Base-by-base conservation (phyloP, 345 rosid genomes). In the Hibiscus trionum region DNA sequence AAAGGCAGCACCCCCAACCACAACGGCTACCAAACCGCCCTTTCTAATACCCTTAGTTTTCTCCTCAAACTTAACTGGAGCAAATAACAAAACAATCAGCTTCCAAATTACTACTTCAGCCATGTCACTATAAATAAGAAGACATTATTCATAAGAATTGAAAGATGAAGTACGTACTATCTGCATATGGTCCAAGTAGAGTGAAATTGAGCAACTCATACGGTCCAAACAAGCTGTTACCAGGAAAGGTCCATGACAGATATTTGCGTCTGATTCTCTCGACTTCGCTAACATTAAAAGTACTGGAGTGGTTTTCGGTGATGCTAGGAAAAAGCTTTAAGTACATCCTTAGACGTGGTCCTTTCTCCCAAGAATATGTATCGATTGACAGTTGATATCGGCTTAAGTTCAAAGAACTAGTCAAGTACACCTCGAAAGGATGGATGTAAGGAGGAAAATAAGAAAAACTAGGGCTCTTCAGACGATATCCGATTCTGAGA, bases 141-240 rank as follows among this genome's bases (percentile, higher is more conserved):
- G 27, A 53, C 71, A 66, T 27, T 24, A 4, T 49, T 29, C 7
- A 29, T 11, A 49, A 29, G 59, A 68, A 50, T 26, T 68, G 44
- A 14, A 68, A 50, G 72, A 66, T 53, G 39, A 71, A 52, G 67
- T 52, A 78, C 88, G 16, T 85, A 94, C 98, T 27, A 63, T 77
- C 72, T 62, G 85, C 70, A 77, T 94, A 94, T 71, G 96, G 95
- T 68, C 96, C 97, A 71, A 76, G 78, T 65, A 93, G 88, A 65
- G 94, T 93, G 84, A 93, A 88, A 81, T 86, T 87, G 77, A 93
- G 97, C 77, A 93, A 87, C 80, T 91, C 98, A 76, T 88, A 93
- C 3, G 98, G 98, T 78, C 98, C 97, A 77, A 82, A 88, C 7
- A 86, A 76, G 83, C 85, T 83, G 50, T 61, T 78, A 50, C 77